Percentiles rank a stretch among this genome's conserved stretches.
Evolutionary conservation across 2,329 filamentous ascomycete species (phyloP).

Genomic region (Fusarium sambucinum): DNA sequence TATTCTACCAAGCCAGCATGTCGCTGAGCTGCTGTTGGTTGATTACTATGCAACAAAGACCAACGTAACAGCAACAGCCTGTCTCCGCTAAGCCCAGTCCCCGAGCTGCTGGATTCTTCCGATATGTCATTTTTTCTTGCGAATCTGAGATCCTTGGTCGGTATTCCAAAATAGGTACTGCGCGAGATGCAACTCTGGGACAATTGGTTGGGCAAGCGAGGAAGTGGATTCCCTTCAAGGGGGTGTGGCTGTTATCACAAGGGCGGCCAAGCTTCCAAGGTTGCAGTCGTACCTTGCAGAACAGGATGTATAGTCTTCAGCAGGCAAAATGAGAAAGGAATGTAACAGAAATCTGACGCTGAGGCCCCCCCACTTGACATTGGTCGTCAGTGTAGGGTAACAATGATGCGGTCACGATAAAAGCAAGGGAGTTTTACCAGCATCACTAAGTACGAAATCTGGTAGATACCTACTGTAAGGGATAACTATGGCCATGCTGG

Average conservation of each 20-base stretch:
- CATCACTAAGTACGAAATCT: constrained; percentile 16
- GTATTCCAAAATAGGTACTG: constrained; percentile 26
- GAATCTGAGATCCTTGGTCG: constrained; percentile 37
- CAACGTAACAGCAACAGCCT: neutral
- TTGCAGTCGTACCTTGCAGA: constrained; percentile 40
- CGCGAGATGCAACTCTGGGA: constrained; percentile 15
- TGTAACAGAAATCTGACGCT: constrained; percentile 12
- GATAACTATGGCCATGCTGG: neutral
- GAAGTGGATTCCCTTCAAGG: constrained; percentile 8
- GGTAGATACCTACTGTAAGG: constrained; percentile 33
- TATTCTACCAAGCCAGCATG: neutral
- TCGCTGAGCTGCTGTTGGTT: neutral
- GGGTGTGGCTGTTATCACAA: constrained; percentile 2
- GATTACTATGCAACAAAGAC: neutral
- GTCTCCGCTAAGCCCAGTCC: constrained; percentile 3
- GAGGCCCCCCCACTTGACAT: constrained; percentile 20
- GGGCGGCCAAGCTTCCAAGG: constrained; percentile 7
- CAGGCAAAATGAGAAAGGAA: neutral
- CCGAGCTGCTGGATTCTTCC: constrained; percentile 28
- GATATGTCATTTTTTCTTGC: constrained; percentile 31
- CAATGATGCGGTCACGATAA: neutral
- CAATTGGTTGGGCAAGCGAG: constrained; percentile 24
- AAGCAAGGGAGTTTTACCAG: constrained; percentile 24
- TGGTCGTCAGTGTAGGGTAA: constrained; percentile 11
- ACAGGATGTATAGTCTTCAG: neutral